These are phyloP conservation scores for Phytophthora litchii DNA, from an alignment of 352 stramenopile species.

Conservation along the genomic window DNA sequence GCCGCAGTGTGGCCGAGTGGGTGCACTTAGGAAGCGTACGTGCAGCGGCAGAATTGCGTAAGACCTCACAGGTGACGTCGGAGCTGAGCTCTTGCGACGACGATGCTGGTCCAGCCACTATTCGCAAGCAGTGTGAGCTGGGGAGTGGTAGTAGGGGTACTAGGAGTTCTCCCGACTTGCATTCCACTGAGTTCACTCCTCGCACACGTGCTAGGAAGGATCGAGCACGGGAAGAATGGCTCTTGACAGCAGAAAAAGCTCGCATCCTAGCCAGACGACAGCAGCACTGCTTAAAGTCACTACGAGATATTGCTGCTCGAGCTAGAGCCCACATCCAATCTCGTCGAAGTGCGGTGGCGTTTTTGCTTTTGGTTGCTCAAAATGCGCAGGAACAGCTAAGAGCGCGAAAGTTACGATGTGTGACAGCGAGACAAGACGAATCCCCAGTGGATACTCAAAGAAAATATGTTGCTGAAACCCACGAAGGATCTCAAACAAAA, in stretches of 20 bases:
- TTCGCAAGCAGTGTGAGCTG: conserved; percentile 4
- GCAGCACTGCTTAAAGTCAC: conserved; percentile 49
- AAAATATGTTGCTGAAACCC: not conserved
- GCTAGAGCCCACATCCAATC: conserved; percentile 35
- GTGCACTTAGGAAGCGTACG: conserved; percentile 21
- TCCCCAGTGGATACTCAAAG: not conserved
- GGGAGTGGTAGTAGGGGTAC: not conserved
- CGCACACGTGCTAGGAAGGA: conserved; percentile 29
- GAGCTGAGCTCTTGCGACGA: not conserved
- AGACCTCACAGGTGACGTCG: not conserved
- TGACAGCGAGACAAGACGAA: conserved; percentile 9
- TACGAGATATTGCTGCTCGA: conserved; percentile 50
- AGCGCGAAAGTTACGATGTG: conserved; percentile 16
- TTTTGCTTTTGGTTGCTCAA: conserved; percentile 27
- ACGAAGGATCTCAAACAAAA: not conserved
- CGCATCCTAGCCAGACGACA: conserved; percentile 55
- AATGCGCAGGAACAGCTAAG: conserved; percentile 28
- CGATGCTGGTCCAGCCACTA: not conserved
- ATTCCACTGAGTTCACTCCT: conserved; percentile 14
- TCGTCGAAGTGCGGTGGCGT: conserved; percentile 30
- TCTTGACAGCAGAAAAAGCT: conserved; percentile 51
- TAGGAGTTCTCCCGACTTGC: conserved; percentile 11
- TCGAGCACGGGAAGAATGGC: conserved; percentile 36
- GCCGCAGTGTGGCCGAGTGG: conserved; percentile 31
- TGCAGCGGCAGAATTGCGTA: conserved; percentile 16